Evolutionary conservation across 305 asterid species (phyloP).

Genomic region (Lippia alba): DNA sequence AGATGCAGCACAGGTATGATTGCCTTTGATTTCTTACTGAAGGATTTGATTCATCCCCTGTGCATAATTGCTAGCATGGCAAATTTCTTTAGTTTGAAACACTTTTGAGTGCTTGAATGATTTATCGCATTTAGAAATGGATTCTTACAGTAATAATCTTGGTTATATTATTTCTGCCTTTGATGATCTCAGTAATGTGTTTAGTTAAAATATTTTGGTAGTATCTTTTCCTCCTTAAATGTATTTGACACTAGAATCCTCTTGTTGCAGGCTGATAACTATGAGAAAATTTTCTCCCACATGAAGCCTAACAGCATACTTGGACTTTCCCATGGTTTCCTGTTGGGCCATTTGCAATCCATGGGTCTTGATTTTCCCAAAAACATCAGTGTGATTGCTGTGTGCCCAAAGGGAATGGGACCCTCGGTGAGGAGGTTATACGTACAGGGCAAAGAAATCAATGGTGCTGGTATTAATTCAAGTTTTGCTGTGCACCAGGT

Average conservation of each 20-base stretch:
- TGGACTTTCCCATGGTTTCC: constrained; percentile 96
- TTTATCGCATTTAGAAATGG: constrained; percentile 8
- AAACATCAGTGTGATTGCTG: constrained; percentile 91
- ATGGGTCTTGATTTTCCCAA: constrained; percentile 85
- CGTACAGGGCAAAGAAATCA: constrained; percentile 94
- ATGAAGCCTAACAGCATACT: constrained; percentile 94
- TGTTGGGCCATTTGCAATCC: constrained; percentile 97
- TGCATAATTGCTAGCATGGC: neutral
- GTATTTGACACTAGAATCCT: neutral
- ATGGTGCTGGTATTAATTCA: constrained; percentile 96
- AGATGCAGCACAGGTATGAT: constrained; percentile 95
- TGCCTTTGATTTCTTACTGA: constrained; percentile 16
- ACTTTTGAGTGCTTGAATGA: constrained; percentile 2
- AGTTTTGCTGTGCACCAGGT: constrained; percentile 99
- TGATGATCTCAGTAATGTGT: neutral
- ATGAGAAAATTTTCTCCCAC: constrained; percentile 81
- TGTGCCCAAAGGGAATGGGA: constrained; percentile 99
- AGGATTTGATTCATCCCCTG: neutral
- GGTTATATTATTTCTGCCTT: neutral
- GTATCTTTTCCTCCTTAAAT: constrained; percentile 9
- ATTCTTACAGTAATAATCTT: neutral
- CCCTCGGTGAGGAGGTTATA: constrained; percentile 98
- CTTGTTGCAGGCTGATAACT: constrained; percentile 82
- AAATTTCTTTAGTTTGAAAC: constrained; percentile 2
- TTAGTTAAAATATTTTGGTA: neutral